A percentile compares a stretch with the other conserved stretches of the same genome.
Evolutionary conservation across 1,284 basidiomycete species (phyloP).

Genomic region (Rhodotorula sp.): DNA sequence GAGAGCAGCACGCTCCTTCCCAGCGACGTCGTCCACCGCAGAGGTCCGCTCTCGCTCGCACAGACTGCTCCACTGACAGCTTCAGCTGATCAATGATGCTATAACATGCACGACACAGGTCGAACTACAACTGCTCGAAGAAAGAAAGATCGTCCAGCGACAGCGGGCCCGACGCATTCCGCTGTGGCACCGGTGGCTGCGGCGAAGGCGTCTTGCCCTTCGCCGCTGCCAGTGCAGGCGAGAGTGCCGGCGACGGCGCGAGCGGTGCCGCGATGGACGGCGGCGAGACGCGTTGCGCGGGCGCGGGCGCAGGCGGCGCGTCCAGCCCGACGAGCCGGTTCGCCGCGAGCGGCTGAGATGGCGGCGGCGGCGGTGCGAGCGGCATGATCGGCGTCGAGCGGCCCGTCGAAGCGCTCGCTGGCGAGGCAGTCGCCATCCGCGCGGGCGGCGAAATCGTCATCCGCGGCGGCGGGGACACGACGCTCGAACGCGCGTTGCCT

Average conservation of each 20-base stretch:
- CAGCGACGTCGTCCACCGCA: background rate
- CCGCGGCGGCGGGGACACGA: background rate
- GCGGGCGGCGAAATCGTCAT: conserved; percentile 17
- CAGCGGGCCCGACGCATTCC: conserved; percentile 13
- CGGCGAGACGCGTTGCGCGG: background rate
- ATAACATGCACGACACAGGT: background rate
- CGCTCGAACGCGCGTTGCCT: background rate
- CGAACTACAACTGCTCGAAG: conserved; percentile 18
- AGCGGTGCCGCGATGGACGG: background rate
- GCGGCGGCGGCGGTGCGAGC: conserved; percentile 36
- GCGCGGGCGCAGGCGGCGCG: background rate
- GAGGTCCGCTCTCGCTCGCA: background rate
- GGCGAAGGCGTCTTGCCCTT: background rate
- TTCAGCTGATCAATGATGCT: background rate
- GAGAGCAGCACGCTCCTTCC: background rate
- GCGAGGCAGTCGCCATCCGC: conserved; percentile 18
- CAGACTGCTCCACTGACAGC: background rate
- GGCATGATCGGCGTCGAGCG: conserved; percentile 27
- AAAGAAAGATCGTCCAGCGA: conserved; percentile 29
- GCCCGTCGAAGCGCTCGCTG: background rate
- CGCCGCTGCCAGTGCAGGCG: background rate
- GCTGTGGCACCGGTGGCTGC: background rate
- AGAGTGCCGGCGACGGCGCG: background rate
- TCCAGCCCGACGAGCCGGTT: background rate
- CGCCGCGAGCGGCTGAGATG: conserved; percentile 31